phyloP scores from a whole-genome alignment of 2,329 filamentous ascomycete genomes.

The Claviceps africana region DNA sequence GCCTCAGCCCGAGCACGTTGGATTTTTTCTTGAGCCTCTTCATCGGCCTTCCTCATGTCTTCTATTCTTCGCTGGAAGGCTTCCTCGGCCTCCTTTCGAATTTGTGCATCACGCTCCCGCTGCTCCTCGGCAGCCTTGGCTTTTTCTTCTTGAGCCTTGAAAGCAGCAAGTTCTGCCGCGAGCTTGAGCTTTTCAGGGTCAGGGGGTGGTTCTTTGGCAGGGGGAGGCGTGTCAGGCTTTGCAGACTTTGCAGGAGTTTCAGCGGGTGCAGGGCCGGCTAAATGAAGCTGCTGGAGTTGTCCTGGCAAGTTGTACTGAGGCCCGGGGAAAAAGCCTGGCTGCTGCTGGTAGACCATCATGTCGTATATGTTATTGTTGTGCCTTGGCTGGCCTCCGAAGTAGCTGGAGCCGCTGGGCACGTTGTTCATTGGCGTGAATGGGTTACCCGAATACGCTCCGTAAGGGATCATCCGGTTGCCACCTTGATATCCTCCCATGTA shows the following conservation, averaged over 20 bases:
- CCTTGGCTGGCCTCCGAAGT: conserved; percentile 25
- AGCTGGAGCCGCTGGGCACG: conserved; percentile 23
- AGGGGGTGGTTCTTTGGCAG: conserved; percentile 25
- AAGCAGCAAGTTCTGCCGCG: conserved; percentile 41
- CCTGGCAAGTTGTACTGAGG: conserved; percentile 8
- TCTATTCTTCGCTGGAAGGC: conserved; percentile 28
- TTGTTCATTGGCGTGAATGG: conserved; percentile 31
- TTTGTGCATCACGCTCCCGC: conserved; percentile 29
- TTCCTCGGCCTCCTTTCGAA: conserved; percentile 32
- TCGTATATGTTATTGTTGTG: conserved; percentile 26
- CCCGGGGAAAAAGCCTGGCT: conserved; percentile 10
- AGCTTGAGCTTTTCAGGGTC: conserved; percentile 49
- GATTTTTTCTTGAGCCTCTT: conserved; percentile 32
- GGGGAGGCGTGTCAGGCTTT: conserved; percentile 14
- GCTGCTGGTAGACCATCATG: conserved; percentile 36
- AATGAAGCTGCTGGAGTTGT: conserved; percentile 25
- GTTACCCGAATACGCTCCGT: conserved; percentile 23
- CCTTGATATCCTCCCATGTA: conserved; percentile 25
- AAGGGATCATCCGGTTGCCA: conserved; percentile 34
- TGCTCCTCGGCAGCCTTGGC: conserved; percentile 31
- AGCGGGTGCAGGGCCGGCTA: conserved; percentile 22
- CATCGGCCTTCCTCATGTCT: conserved; percentile 26
- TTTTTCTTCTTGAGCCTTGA: conserved; percentile 32
- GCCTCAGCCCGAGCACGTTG: conserved; percentile 33
- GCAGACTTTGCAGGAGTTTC: conserved; percentile 20